Base-by-base conservation (phyloP, 2,329 filamentous ascomycete genomes). In the Sclerotinia nivalis region DNA sequence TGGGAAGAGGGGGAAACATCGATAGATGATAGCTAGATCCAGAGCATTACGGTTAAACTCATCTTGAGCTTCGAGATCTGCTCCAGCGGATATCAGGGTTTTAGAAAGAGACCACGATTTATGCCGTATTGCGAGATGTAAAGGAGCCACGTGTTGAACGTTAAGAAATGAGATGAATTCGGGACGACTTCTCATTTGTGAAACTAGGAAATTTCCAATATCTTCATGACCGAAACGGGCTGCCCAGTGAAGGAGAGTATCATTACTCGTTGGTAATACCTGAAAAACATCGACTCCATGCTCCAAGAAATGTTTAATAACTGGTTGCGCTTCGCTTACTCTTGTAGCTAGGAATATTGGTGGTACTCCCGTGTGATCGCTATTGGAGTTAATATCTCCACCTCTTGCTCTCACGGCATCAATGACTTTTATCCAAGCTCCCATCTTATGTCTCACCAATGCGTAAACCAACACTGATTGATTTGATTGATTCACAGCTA, bases 401-500 rank as follows among this genome's bases (percentile, higher is more conserved):
- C 67, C 67, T 28, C 9, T 34, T 13, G 37, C 59, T 22, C 13
- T 62, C 28, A 69, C 43, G 6, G 37, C 50, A 49, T 65, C 47
- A 47, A 65, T 61, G n/a, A 69, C 45, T 7, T 22, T 22, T 43
- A 64, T 65, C 9, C 49, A 18, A n/a, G 50, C 37, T 20, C 50
- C 59, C 34, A 62, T 28, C 37, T 55, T 43, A 31, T 25, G 5
- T 37, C 15, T 65, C 15, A 31, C 18, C 31, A 69, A 47, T 20
- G 67, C 58, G 20, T 65, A 47, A 55, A 69, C 31, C 47, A 69
- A 62, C 7, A 65, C 58, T 45, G 67, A 65, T 52, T 65, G 56
- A 34, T 64, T 52, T 2, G 18, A 45, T 1, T 47, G 28, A 37
- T 69, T 65, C 15, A 45, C 6, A 6, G 49, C 40, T 22, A 65